phyloP scores from a whole-genome alignment of 345 rosid species.

The Raphanus sativus region DNA sequence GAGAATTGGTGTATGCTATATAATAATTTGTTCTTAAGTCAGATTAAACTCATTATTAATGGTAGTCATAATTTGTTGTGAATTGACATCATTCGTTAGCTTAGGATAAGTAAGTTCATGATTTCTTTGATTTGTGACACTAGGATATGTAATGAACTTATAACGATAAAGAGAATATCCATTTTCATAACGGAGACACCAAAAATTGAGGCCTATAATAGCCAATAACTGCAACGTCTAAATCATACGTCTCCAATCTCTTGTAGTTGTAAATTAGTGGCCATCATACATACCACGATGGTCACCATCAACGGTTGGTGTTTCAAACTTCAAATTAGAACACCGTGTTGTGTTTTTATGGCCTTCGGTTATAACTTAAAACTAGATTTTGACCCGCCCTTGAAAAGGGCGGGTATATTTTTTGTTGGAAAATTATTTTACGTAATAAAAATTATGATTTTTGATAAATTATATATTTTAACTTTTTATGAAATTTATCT shows the following conservation, averaged over 20 bases:
- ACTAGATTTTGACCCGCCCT: too few species aligned
- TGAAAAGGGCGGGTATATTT: too few species aligned
- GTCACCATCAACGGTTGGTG: not conserved
- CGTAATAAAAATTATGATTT: too few species aligned
- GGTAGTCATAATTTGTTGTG: not conserved
- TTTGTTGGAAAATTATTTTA: too few species aligned
- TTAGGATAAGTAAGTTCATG: not conserved
- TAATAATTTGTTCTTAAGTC: not conserved
- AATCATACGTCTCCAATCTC: not conserved
- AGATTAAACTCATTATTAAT: not conserved
- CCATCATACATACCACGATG: not conserved
- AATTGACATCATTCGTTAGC: not conserved
- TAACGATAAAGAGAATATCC: conserved; percentile 2
- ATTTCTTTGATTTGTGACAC: not conserved
- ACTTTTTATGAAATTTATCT: too few species aligned
- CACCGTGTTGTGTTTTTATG: not conserved
- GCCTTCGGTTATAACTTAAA: not conserved
- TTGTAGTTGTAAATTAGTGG: not conserved
- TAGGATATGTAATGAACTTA: not conserved
- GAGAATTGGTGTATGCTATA: not conserved
- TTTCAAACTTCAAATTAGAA: conserved; percentile 23
- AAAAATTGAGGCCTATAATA: not conserved
- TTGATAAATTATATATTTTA: too few species aligned
- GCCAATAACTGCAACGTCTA: not conserved
- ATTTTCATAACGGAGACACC: not conserved